Conservation (phyloP, 306 rosid genomes). For the Malus orientalis region DNA sequence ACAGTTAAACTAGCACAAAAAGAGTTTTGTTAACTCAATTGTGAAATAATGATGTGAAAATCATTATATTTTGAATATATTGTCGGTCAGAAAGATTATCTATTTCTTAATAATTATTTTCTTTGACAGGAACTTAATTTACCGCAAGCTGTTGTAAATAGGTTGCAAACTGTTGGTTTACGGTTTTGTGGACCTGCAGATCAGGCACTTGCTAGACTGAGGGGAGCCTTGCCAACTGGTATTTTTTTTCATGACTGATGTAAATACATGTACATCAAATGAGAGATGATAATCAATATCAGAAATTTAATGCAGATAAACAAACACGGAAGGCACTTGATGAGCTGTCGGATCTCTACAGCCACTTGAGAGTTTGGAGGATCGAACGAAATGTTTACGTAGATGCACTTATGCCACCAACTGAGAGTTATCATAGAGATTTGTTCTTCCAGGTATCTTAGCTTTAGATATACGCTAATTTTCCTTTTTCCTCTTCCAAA, state of each 20-base stretch:
- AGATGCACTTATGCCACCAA: slow-evolving; percentile 84
- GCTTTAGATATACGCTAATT: background rate
- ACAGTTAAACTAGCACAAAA: background rate
- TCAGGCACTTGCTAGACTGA: slow-evolving; percentile 83
- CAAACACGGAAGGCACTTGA: slow-evolving; percentile 74
- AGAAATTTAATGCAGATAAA: slow-evolving; percentile 54
- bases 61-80: background rate
- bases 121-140: slow-evolving; percentile 65
- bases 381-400: slow-evolving; percentile 57
- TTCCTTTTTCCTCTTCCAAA: background rate
- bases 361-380: slow-evolving; percentile 79
- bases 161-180: slow-evolving; percentile 84
- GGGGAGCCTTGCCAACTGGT: slow-evolving; percentile 92
- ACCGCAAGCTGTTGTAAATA: slow-evolving; percentile 79
- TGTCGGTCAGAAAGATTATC: background rate
- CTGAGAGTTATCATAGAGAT: slow-evolving; percentile 78
- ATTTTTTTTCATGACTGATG: slow-evolving; percentile 10
- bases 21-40: background rate
- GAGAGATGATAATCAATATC: slow-evolving; percentile 15
- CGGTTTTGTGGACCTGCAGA: slow-evolving; percentile 86
- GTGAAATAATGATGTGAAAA: background rate
- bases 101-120: background rate
- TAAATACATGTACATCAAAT: background rate
- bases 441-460: slow-evolving; percentile 79
- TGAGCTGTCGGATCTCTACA: slow-evolving; percentile 74